Percentiles rank a stretch among this genome's conserved stretches.
Conservation (phyloP, 2,329 filamentous ascomycete genomes). For the Claviceps sp. region DNA sequence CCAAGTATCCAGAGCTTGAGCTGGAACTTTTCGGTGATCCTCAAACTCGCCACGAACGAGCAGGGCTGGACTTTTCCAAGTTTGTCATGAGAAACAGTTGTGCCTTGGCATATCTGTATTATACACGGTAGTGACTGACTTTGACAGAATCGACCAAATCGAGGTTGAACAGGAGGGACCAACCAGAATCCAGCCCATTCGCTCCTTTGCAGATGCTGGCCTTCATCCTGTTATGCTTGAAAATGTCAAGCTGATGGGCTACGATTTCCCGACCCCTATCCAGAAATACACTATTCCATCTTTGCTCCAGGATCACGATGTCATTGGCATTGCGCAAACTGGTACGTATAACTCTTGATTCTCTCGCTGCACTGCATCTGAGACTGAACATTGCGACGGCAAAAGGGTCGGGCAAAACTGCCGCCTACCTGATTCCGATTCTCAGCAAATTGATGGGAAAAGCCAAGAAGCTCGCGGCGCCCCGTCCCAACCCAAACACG, state of each 20-base stretch:
- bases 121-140: not conserved
- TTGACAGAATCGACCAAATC: constrained; percentile 38
- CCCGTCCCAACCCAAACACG: constrained; percentile 51
- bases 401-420: constrained; percentile 94
- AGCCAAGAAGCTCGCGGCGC: constrained; percentile 71
- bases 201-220: constrained; percentile 59
- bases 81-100: constrained; percentile 24
- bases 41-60: constrained; percentile 30
- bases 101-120: not conserved
- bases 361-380: not conserved
- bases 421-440: constrained; percentile 80
- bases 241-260: constrained; percentile 64
- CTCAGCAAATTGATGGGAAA: constrained; percentile 91
- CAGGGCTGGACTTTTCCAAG: constrained; percentile 51
- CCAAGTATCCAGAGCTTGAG: constrained; percentile 57
- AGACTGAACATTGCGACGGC: not conserved
- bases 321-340: constrained; percentile 85
- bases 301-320: constrained; percentile 60
- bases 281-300: constrained; percentile 77
- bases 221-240: constrained; percentile 72
- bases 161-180: constrained; percentile 44
- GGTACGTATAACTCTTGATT: constrained; percentile 40
- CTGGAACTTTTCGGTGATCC: constrained; percentile 55
- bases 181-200: constrained; percentile 34
- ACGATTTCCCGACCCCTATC: constrained; percentile 66